phyloP scores from a whole-genome alignment of 805 yeast species.

The Wickerhamomyces alni region DNA sequence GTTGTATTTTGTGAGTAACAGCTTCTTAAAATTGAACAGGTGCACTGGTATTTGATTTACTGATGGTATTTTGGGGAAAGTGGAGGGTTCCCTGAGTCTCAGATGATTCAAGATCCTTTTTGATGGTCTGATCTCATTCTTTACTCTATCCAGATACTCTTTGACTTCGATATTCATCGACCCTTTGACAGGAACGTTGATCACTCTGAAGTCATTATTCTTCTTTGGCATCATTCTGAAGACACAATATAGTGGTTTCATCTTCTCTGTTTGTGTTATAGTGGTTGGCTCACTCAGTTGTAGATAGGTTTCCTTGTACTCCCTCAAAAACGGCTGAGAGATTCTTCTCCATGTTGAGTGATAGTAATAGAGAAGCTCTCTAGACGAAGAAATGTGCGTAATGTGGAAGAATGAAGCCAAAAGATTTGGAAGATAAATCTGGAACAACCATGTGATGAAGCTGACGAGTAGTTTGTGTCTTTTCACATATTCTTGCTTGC shows the following conservation, averaged over 20 bases:
- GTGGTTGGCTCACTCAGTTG: slow-evolving; percentile 9
- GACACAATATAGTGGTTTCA: slow-evolving; percentile 23
- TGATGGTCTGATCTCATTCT: slow-evolving; percentile 38
- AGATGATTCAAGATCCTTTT: slow-evolving; percentile 30
- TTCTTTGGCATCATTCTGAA: slow-evolving; percentile 56
- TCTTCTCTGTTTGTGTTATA: slow-evolving; percentile 13
- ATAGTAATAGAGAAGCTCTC: slow-evolving; percentile 42
- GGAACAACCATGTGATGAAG: slow-evolving; percentile 57
- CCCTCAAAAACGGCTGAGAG: slow-evolving; percentile 34
- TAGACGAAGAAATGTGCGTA: slow-evolving; percentile 45
- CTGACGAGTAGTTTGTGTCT: slow-evolving; percentile 30
- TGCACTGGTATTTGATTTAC: slow-evolving; percentile 37
- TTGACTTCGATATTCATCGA: slow-evolving; percentile 26
- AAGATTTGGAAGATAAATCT: slow-evolving; percentile 37
- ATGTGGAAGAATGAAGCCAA: slow-evolving; percentile 58
- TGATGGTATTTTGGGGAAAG: slow-evolving; percentile 33
- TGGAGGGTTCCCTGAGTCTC: slow-evolving; percentile 21
- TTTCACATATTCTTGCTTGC: slow-evolving; percentile 36
- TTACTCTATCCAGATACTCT: slow-evolving; percentile 29
- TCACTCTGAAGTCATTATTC: slow-evolving; percentile 47
- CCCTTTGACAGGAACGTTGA: slow-evolving; percentile 47
- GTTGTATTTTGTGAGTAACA: slow-evolving; percentile 12
- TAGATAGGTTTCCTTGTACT: slow-evolving; percentile 37
- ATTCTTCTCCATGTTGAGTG: slow-evolving; percentile 51
- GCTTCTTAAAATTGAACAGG: slow-evolving; percentile 32